Evolutionary conservation across 2,329 filamentous ascomycete species (phyloP).

Genomic region (Fonsecaea monophora): DNA sequence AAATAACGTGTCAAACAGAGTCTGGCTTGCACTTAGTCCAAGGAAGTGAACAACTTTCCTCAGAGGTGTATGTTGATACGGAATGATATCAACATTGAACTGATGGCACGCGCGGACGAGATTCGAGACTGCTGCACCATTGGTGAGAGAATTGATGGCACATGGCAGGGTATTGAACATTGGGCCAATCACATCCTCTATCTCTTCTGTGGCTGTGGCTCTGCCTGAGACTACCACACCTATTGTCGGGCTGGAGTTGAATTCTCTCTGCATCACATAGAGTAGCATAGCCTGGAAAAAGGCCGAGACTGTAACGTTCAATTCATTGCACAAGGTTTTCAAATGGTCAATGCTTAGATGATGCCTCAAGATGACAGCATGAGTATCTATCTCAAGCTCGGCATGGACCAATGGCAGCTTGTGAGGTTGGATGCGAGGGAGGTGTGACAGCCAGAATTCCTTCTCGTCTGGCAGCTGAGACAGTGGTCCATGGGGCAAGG

Average conservation of each 20-base stretch:
- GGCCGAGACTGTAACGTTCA: slow-evolving; percentile 79
- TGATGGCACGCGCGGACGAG: slow-evolving; percentile 71
- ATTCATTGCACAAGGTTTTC: slow-evolving; percentile 60
- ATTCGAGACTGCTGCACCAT: slow-evolving; percentile 62
- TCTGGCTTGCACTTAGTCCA: slow-evolving; percentile 58
- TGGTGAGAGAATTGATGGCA: slow-evolving; percentile 54
- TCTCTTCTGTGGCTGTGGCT: slow-evolving; percentile 69
- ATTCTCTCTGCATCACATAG: slow-evolving; percentile 63
- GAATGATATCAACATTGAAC: slow-evolving; percentile 70
- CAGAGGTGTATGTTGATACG: slow-evolving; percentile 79
- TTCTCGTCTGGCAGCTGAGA: slow-evolving; percentile 55
- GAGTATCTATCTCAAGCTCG: not conserved
- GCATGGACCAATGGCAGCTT: slow-evolving; percentile 12
- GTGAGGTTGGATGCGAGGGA: slow-evolving; percentile 33
- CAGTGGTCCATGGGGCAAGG: slow-evolving; percentile 73
- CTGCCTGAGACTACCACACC: slow-evolving; percentile 83
- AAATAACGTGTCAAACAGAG: slow-evolving; percentile 81
- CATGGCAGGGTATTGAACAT: slow-evolving; percentile 91
- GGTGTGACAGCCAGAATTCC: slow-evolving; percentile 69
- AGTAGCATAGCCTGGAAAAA: slow-evolving; percentile 79
- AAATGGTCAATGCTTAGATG: slow-evolving; percentile 53
- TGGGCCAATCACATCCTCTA: slow-evolving; percentile 75
- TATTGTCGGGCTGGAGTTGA: slow-evolving; percentile 60
- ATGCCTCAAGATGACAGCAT: slow-evolving; percentile 15
- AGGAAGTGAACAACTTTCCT: slow-evolving; percentile 83